Evolutionary conservation across 2,329 filamentous ascomycete genomes (phyloP).

Genomic region (Annulohypoxylon truncatum): DNA sequence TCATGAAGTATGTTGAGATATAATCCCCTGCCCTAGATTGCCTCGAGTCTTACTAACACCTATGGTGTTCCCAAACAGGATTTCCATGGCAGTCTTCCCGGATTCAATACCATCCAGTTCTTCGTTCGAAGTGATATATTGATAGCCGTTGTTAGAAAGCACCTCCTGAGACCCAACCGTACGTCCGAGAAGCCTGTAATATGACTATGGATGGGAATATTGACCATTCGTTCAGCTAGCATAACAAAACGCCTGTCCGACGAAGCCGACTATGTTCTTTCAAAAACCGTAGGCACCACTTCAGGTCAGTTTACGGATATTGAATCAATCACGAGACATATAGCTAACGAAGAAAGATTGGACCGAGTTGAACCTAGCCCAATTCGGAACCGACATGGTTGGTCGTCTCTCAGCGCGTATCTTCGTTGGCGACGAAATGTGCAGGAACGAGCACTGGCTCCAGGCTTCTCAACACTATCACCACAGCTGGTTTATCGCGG

Average conservation of each 20-base stretch:
- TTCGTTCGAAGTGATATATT: not conserved
- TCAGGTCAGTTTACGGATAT: constrained; percentile 19
- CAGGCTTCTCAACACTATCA: constrained; percentile 54
- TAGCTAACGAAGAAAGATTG: constrained; percentile 51
- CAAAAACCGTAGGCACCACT: constrained; percentile 27
- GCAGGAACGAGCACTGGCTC: constrained; percentile 58
- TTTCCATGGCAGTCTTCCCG: constrained; percentile 4
- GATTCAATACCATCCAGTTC: constrained; percentile 5
- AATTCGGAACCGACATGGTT: constrained; percentile 53
- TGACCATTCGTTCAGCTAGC: constrained; percentile 19
- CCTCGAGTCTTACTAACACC: not conserved
- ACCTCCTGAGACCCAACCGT: constrained; percentile 16
- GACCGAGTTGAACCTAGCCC: constrained; percentile 50
- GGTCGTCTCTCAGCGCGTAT: constrained; percentile 59
- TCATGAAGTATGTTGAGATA: constrained; percentile 36
- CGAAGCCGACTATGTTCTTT: constrained; percentile 28
- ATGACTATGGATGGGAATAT: not conserved
- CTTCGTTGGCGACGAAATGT: constrained; percentile 58
- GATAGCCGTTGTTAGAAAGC: constrained; percentile 4
- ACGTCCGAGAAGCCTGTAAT: not conserved
- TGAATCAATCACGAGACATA: not conserved
- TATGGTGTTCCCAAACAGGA: constrained; percentile 3
- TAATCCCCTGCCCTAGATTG: not conserved
- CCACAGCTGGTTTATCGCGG: constrained; percentile 47
- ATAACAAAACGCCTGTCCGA: constrained; percentile 35